A percentile compares a stretch with the other conserved stretches of the same genome.
Evolutionary conservation across 106 monocot genomes (phyloP).

Genomic region (Allium sativum): DNA sequence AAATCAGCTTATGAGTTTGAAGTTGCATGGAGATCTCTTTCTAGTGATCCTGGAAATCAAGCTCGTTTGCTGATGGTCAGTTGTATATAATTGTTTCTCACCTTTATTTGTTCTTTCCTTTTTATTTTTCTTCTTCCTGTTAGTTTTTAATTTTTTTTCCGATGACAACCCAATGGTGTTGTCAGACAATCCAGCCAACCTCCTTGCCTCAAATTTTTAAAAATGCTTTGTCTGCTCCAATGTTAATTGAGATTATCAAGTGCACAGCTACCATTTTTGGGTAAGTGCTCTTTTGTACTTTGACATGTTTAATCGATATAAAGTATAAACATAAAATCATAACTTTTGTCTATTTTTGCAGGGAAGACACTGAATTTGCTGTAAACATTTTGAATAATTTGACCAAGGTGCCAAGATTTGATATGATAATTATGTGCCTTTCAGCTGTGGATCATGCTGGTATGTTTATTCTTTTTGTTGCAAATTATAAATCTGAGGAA

Average conservation of each 20-base stretch:
- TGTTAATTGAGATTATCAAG: conserved; percentile 84
- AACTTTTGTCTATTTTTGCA: conserved; percentile 10
- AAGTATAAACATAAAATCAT: no score
- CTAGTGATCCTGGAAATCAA: conserved; percentile 48
- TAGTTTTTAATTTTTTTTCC: background rate
- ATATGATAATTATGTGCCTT: conserved; percentile 87
- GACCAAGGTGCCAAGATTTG: conserved; percentile 73
- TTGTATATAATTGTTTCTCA: background rate
- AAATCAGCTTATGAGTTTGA: conserved; percentile 94
- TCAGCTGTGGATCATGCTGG: conserved; percentile 57
- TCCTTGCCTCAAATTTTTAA: conserved; percentile 88
- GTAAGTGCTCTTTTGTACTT: conserved; percentile 20
- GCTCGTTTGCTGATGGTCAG: conserved; percentile 66
- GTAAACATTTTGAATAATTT: conserved; percentile 70
- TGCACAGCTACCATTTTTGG: conserved; percentile 56
- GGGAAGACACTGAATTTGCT: conserved; percentile 77
- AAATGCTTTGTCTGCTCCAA: conserved; percentile 72
- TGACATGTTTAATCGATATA: no score
- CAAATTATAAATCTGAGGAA: no score
- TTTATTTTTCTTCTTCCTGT: background rate
- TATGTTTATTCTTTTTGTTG: conserved; percentile 9
- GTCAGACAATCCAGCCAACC: conserved; percentile 55
- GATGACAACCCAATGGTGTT: background rate
- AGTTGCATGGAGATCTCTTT: conserved; percentile 78
- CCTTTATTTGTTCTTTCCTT: background rate